Base-by-base conservation (phyloP, 2,329 filamentous ascomycete genomes). In the Cryoendolithus antarcticus region DNA sequence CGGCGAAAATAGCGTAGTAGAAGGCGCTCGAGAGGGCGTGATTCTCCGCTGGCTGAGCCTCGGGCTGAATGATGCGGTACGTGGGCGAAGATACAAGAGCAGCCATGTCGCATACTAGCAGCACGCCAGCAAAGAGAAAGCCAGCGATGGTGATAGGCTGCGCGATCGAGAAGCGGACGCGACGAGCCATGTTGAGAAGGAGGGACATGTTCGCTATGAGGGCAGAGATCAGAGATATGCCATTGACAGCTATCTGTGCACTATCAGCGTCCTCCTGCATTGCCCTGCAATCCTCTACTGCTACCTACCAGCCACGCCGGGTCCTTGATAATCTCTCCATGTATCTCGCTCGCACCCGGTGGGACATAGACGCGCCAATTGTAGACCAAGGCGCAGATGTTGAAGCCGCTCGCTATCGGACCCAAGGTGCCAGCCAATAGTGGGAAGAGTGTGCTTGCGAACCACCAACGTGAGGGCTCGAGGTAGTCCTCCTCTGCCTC, bases 1-100 rank as follows among this genome's bases (percentile, higher is more conserved):
- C 70, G 4, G 74, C 74, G 40, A 74, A 72, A 38, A 74, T 68
- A 2, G 64, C 74, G 46, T 76, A 77, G 51, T 77, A 78, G 52
- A 69, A 77, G 5, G 71, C 70, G 47, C 74, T 69, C 0, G 69
- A 69, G 15, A 77, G 55, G 1, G 70, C 64, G 46, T 69, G 66
- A 8, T 42, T 44, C 3, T 39, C 41, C 3, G 39, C 35, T 6
- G 51, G 51, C 8, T 45, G 39, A n/a, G 61, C 55, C 31, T 56
- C 41, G 9, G 57, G 57, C 9, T 47, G 44, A 12, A 59, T 56
- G 7, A 69, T 55, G 10, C 60, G 62, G 40, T 71, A 67, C 8
- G 62, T 46, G 2, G 58, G 55, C 6, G 64, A 62, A 0, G 64
- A 64, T 8, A 69, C 64, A 32, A 61, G 35, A 4, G 67, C 63